Evolutionary conservation across 257 asterid species (phyloP).

Genomic region (Solanum commersonii): DNA sequence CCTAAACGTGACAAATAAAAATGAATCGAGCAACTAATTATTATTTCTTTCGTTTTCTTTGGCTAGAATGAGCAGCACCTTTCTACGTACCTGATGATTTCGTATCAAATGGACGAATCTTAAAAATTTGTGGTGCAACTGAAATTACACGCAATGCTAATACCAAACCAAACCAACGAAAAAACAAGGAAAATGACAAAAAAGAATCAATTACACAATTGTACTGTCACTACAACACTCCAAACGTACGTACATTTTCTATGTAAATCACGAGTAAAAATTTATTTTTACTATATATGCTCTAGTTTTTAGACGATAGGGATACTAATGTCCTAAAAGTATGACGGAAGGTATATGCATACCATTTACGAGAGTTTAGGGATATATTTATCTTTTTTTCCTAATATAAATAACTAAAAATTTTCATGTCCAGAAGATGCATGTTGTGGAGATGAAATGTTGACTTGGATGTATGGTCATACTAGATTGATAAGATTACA

Average conservation of each 20-base stretch:
- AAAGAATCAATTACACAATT: background rate
- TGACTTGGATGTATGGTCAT: background rate
- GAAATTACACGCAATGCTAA: background rate
- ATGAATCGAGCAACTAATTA: no score
- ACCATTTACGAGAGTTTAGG: fast-evolving
- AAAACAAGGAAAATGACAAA: background rate
- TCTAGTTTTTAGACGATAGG: no score
- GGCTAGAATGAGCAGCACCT: background rate
- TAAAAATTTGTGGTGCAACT: background rate
- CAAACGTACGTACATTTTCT: background rate
- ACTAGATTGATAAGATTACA: background rate
- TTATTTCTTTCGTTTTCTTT: background rate
- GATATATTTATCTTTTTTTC: no score
- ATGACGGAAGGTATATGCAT: no score
- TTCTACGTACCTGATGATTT: background rate
- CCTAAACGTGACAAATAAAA: no score
- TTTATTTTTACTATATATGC: no score
- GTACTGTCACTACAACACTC: background rate
- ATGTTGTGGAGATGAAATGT: no score
- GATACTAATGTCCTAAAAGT: fast-evolving
- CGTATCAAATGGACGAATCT: background rate
- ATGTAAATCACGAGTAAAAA: no score
- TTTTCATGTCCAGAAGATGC: no score
- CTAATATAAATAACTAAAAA: no score
- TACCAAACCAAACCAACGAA: background rate